Evolutionary conservation across 2,329 filamentous ascomycete genomes (phyloP).

Genomic region (Polytolypa hystricis): DNA sequence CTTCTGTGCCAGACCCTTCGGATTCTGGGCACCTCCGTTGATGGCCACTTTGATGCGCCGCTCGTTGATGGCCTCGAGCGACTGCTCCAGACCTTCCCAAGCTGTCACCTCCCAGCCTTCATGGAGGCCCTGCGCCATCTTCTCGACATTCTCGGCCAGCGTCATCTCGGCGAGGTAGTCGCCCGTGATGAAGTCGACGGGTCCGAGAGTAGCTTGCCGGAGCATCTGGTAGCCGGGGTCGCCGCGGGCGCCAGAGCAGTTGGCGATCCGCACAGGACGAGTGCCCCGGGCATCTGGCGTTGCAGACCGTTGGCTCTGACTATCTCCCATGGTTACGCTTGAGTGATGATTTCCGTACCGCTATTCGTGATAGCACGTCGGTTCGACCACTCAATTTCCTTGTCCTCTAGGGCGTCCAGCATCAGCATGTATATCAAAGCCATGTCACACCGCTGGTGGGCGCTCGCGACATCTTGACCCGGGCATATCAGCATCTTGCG

Average conservation of each 20-base stretch:
- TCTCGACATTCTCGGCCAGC: not conserved
- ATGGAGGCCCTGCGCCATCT: not conserved
- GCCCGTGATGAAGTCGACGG: conserved; percentile 43
- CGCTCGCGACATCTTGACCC: too few relatives aligned
- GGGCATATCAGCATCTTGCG: too few relatives aligned
- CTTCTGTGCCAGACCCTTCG: conserved; percentile 40
- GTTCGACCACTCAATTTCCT: too few relatives aligned
- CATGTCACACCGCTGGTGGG: too few relatives aligned
- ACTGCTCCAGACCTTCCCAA: conserved; percentile 35
- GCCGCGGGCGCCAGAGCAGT: conserved; percentile 19
- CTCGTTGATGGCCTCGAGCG: conserved; percentile 35
- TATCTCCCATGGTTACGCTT: too few relatives aligned
- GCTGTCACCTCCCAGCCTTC: not conserved
- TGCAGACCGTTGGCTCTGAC: too few relatives aligned
- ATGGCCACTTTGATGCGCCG: conserved; percentile 45
- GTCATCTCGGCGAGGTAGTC: conserved; percentile 38
- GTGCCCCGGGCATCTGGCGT: too few relatives aligned
- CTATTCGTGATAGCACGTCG: too few relatives aligned
- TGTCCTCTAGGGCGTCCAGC: too few relatives aligned
- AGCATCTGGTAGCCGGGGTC: conserved; percentile 28
- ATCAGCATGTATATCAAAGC: too few relatives aligned
- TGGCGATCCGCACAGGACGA: conserved; percentile 19
- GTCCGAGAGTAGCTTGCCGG: conserved; percentile 25
- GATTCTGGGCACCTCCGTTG: conserved; percentile 48
- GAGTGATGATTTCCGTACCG: too few relatives aligned